Conservation (phyloP, 768 basidiomycete genomes). For the Cystoderma amianthinum region DNA sequence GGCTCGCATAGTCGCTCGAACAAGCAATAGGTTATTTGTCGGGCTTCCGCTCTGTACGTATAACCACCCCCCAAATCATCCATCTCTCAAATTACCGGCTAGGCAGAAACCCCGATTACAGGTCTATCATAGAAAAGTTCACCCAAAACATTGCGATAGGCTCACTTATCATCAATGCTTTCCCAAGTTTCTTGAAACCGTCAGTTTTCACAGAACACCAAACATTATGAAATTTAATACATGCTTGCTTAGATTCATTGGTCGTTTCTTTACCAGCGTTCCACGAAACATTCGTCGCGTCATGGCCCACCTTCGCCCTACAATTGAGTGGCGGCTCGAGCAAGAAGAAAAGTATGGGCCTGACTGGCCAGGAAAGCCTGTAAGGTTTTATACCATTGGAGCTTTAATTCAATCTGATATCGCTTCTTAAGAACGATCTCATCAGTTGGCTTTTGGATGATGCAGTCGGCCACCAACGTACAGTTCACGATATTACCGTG, state of each 20-base stretch:
- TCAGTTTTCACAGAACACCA: slow-evolving; percentile 4
- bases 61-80: too few relatives aligned
- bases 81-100: too few relatives aligned
- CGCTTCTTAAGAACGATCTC: slow-evolving; percentile 34
- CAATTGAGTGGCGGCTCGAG: slow-evolving; percentile 22
- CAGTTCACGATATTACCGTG: slow-evolving; percentile 17
- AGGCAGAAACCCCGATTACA: slow-evolving; percentile 16
- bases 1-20: slow-evolving; percentile 24
- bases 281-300: slow-evolving; percentile 14
- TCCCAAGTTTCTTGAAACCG: slow-evolving; percentile 14
- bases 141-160: slow-evolving; percentile 11
- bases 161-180: slow-evolving; percentile 12
- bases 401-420: slow-evolving; percentile 3
- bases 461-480: slow-evolving; percentile 21
- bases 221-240: slow-evolving; percentile 2
- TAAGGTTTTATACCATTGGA: too few relatives aligned
- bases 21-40: slow-evolving; percentile 33
- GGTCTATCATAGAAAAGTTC: slow-evolving; percentile 13
- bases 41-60: slow-evolving; percentile 23
- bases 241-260: slow-evolving; percentile 11
- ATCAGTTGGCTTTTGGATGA: slow-evolving; percentile 38
- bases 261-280: slow-evolving; percentile 14
- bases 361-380: slow-evolving; percentile 25
- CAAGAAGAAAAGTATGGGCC: slow-evolving; percentile 17
- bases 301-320: slow-evolving; percentile 17